Base-by-base conservation (phyloP, 306 rosid genomes). In the Dalbergia oliveri region DNA sequence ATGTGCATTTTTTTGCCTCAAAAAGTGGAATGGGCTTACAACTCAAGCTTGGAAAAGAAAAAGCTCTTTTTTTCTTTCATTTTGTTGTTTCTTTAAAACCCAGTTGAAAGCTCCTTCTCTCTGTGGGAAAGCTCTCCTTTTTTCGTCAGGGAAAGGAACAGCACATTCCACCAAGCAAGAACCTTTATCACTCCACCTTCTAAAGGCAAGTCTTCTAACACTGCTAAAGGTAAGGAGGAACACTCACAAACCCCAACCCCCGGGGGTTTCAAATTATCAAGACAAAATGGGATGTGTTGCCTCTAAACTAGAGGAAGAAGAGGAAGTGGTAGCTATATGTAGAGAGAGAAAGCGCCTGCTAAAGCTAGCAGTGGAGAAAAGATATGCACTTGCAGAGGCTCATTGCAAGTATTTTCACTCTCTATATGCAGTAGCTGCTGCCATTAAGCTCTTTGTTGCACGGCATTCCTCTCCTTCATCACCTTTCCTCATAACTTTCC, bases 251-350 rank as follows among this genome's bases (percentile, higher is more conserved):
- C 54, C 16, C 4, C 15, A 12, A 11, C 54, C n/a, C n/a, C n/a
- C n/a, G n/a, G n/a, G n/a, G n/a, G n/a, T 49, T 49, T 49, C 14
- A 49, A 16, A 49, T 49, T 49, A 11, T 11, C n/a, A 49, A 18
- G 77, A 59, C 75, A 66, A 80, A 85, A 95, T 91, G 97, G 98
- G 99, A 0, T 93, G 99, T 86, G 97, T 90, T 47, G 93, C 98
- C 37, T 95, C 99, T 18, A 95, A 91, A 87, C 95, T 95, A 69
- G 99, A 90, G 94, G 99, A 91, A 23, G 97, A 93, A 81, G 95
- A 86, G 56, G 93, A 85, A 82, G 97, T 90, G 0, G 94, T 95
- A 3, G 73, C 89, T 31, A 91, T 95, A 11, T 95, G 99, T 72
- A 88, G 88, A 87, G 98, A 93, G 88, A 93, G 99, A 85, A 95